These are phyloP conservation scores for Trifolium subterraneum DNA, from an alignment of 306 rosid genomes.

Conservation along the genomic window DNA sequence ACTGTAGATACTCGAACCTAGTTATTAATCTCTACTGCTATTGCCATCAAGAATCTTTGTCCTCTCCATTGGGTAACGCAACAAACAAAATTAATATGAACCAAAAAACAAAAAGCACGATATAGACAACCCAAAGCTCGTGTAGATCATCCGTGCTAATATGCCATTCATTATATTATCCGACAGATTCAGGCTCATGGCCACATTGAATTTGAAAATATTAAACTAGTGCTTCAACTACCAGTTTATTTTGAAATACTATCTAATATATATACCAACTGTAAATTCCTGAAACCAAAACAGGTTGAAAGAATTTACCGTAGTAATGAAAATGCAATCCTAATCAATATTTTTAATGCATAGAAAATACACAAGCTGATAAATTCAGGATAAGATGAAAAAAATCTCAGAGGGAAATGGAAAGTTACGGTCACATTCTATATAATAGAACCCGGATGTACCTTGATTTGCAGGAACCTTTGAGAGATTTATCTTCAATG, in stretches of 20 bases:
- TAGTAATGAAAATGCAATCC: constrained; percentile 4
- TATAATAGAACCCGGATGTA: constrained; percentile 56
- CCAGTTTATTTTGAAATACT: constrained; percentile 5
- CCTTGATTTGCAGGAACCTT: constrained; percentile 92
- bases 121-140: constrained; percentile 15
- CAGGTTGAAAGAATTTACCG: not conserved
- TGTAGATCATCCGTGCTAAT: not conserved
- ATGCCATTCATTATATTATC: constrained; percentile 4
- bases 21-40: constrained; percentile 5
- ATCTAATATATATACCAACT: constrained; percentile 16
- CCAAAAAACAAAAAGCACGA: not conserved
- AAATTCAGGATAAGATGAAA: constrained; percentile 32
- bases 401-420: constrained; percentile 26
- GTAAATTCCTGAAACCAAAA: constrained; percentile 13
- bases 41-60: not conserved
- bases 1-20: not conserved
- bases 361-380: constrained; percentile 17
- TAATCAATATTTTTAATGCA: not conserved
- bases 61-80: not conserved
- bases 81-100: constrained; percentile 19
- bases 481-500: constrained; percentile 76
- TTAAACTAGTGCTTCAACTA: constrained; percentile 17
- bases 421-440: constrained; percentile 54
- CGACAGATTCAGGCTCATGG: not conserved
- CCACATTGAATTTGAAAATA: constrained; percentile 5